A percentile compares a stretch with the other conserved stretches of the same genome.
Evolutionary conservation across 805 yeast genomes (phyloP).

Genomic region (Brettanomyces custersianus): DNA sequence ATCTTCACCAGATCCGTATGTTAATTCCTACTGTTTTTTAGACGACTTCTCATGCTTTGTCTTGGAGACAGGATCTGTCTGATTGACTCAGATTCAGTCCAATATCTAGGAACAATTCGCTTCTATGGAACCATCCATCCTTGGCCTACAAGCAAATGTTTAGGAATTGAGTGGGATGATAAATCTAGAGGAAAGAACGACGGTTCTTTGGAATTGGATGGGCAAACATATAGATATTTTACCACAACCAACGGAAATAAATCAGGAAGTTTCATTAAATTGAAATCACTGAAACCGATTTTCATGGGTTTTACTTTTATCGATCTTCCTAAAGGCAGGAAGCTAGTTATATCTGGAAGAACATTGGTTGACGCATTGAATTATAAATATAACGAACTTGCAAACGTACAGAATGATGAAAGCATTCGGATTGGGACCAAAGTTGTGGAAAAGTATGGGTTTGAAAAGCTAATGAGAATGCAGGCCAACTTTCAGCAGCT

Average conservation of each 20-base stretch:
- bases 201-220: slow-evolving; percentile 46
- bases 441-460: slow-evolving; percentile 54
- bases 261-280: slow-evolving; percentile 60
- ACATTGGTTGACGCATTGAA: slow-evolving; percentile 40
- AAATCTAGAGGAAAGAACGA: slow-evolving; percentile 50
- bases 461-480: slow-evolving; percentile 41
- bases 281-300: slow-evolving; percentile 1
- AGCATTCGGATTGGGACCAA: slow-evolving; percentile 39
- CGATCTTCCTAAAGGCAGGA: slow-evolving; percentile 18
- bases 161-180: slow-evolving; percentile 87
- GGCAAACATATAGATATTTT: slow-evolving; percentile 38
- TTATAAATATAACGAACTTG: slow-evolving; percentile 3
- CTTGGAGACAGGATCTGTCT: slow-evolving; percentile 22
- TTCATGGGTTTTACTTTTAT: neutral
- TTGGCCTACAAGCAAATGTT: slow-evolving; percentile 51
- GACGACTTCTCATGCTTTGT: neutral
- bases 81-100: slow-evolving; percentile 13
- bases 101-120: slow-evolving; percentile 49
- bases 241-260: slow-evolving; percentile 20
- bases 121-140: slow-evolving; percentile 51
- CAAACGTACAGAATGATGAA: slow-evolving; percentile 14
- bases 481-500: slow-evolving; percentile 40
- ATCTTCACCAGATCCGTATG: no score
- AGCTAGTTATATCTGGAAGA: slow-evolving; percentile 18
- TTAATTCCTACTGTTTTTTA: no score